A percentile compares a stretch with the other conserved stretches of the same genome.
Evolutionary conservation across 23 red algal species (phyloP).

Genomic region (Gracilaria domingensis): DNA sequence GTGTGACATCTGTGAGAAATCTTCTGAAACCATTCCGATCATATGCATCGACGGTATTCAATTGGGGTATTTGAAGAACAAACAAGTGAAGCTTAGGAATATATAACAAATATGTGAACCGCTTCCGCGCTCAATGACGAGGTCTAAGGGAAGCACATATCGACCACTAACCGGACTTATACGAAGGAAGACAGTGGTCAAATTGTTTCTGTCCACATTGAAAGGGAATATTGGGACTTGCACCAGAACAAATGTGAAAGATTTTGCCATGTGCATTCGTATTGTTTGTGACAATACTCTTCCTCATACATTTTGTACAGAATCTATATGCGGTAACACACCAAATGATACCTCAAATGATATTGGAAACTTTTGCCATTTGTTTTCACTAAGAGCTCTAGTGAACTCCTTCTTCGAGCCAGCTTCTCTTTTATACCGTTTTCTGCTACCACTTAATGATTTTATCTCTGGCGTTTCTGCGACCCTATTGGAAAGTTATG

Average conservation of each 20-base stretch:
- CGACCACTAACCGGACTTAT: neutral
- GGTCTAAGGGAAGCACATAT: neutral
- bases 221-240: neutral
- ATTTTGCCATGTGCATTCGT: neutral
- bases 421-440: too few species aligned
- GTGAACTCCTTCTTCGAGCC: too few species aligned
- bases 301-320: neutral
- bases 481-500: too few species aligned
- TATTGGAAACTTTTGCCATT: neutral
- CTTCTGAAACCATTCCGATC: too few species aligned
- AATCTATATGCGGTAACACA: neutral
- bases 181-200: neutral
- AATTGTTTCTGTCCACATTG: neutral
- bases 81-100: too few species aligned
- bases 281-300: neutral
- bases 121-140: neutral
- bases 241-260: too few species aligned
- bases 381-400: neutral
- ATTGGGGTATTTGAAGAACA: too few species aligned
- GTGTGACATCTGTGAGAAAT: too few species aligned
- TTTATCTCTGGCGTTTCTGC: too few species aligned
- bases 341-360: constrained; percentile 1
- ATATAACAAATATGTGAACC: too few species aligned
- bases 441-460: too few species aligned
- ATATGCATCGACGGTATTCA: too few species aligned